Evolutionary conservation across 2,329 filamentous ascomycete genomes (phyloP).

Genomic region (Bisporella sp.): DNA sequence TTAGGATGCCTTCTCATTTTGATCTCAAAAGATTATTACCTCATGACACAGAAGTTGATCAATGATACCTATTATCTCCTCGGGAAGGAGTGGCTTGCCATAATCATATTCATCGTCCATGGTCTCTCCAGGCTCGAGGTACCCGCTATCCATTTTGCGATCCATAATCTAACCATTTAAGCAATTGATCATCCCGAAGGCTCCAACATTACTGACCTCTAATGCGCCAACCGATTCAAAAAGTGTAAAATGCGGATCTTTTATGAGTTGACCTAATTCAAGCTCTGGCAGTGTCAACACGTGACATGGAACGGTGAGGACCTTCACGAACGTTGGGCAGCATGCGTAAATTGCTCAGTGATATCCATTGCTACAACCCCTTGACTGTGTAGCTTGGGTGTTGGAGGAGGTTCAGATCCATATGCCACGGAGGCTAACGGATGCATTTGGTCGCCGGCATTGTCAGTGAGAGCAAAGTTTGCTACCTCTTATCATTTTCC

Average conservation of each 20-base stretch:
- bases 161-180: slow-evolving; percentile 78
- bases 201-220: slow-evolving; percentile 44
- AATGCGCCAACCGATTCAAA: slow-evolving; percentile 89
- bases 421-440: slow-evolving; percentile 16
- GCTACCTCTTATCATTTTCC: slow-evolving; percentile 14
- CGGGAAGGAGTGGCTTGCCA: slow-evolving; percentile 56
- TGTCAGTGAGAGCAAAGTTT: slow-evolving; percentile 10
- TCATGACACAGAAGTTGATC: slow-evolving; percentile 88
- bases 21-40: slow-evolving; percentile 36
- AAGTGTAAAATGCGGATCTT: slow-evolving; percentile 89
- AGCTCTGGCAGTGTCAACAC: slow-evolving; percentile 48
- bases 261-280: slow-evolving; percentile 74
- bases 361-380: slow-evolving; percentile 53
- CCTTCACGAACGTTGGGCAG: slow-evolving; percentile 41
- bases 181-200: not conserved
- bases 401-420: slow-evolving; percentile 21
- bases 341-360: slow-evolving; percentile 46
- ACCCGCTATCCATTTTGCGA: slow-evolving; percentile 96
- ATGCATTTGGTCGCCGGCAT: slow-evolving; percentile 16
- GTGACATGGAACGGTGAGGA: slow-evolving; percentile 13
- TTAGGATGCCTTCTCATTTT: not conserved
- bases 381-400: slow-evolving; percentile 28
- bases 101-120: slow-evolving; percentile 80
- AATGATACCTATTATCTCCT: slow-evolving; percentile 86
- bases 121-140: slow-evolving; percentile 68